Base-by-base conservation (phyloP, 179 eudicot genomes). In the Amaranthus tricolor region DNA sequence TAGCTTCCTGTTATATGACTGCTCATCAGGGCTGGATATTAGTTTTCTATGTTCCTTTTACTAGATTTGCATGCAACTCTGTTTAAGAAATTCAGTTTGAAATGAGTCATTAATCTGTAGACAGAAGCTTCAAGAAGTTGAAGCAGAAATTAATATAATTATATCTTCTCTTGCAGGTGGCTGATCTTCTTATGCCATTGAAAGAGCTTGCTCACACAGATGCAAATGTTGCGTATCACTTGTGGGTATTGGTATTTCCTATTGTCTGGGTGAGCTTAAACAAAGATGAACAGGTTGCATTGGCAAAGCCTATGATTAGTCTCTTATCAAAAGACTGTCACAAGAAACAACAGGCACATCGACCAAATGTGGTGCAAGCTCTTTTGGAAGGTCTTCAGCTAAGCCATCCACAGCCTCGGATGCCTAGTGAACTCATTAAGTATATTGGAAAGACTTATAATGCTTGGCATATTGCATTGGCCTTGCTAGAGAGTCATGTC, bases 301-400 rank as follows among this genome's bases (percentile, higher is more conserved):
- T 96, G 63, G 99, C 99, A 79, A 96, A 96, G 86, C 98, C 97
- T 57, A 87, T 96, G 96, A 94, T 90, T 60, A 78, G 87, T 74
- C 97, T 96, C 57, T 82, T 96, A 58, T 93, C 99, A 75, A 93
- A 90, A 82, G 99, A 96, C 83, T 96, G 89, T 86, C 99, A 94
- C 74, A 96, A 94, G 83, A 94, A 85, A 82, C 97, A 96, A 81
- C 92, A 88, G 84, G 86, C 88, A 65, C 89, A 89, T 74, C 84
- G 99, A 71, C 99, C 99, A 75, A 96, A 96, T 81, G 99, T 96
- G 72, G 96, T 90, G 81, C 99, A 96, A 82, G 99, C 99, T 76
- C 90, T 96, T 71, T 79, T 96, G 64, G 99, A 96, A 90, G 99
- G 98, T 71, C 96, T 96, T 75, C 97, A 96, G 80, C 82, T 96